A percentile compares a stretch with the other conserved stretches of the same genome.
These are phyloP conservation scores for Clavispora fructus DNA, from an alignment of 805 yeast genomes.

Conservation along the genomic window DNA sequence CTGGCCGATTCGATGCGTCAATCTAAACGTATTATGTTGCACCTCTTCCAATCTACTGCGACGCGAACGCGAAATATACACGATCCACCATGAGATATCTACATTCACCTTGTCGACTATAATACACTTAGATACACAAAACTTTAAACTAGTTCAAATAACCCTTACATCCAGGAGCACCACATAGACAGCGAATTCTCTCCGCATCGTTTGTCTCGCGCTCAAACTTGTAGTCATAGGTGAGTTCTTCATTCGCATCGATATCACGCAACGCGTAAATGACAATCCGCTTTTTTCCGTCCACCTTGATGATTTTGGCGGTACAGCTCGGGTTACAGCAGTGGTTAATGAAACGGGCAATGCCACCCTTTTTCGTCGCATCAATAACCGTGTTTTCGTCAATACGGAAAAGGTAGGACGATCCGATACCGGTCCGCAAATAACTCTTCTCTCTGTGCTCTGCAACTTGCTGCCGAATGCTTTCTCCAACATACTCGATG, in stretches of 20 bases:
- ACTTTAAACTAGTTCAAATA: conserved; percentile 54
- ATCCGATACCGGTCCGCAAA: conserved; percentile 87
- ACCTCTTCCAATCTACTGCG: too few relatives aligned
- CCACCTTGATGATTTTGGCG: conserved; percentile 92
- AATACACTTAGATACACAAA: neutral
- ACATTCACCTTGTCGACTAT: neutral
- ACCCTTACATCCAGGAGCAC: conserved; percentile 92
- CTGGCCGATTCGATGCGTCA: too few relatives aligned
- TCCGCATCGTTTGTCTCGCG: conserved; percentile 85
- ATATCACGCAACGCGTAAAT: conserved; percentile 89
- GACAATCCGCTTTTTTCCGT: conserved; percentile 88
- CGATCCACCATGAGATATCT: neutral
- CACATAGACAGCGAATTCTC: conserved; percentile 88
- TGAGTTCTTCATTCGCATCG: conserved; percentile 83
- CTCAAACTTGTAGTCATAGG: conserved; percentile 95
- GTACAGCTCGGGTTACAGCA: conserved; percentile 98
- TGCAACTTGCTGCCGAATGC: conserved; percentile 88
- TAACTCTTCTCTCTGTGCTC: conserved; percentile 87
- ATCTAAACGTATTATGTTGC: too few relatives aligned
- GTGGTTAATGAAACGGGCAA: conserved; percentile 94
- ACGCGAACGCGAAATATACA: neutral
- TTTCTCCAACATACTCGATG: conserved; percentile 95
- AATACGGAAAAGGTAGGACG: conserved; percentile 85
- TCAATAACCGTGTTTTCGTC: conserved; percentile 94
- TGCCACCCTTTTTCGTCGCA: conserved; percentile 96